These are phyloP conservation scores for Mycena metata DNA, from an alignment of 768 basidiomycete genomes.

Conservation along the genomic window DNA sequence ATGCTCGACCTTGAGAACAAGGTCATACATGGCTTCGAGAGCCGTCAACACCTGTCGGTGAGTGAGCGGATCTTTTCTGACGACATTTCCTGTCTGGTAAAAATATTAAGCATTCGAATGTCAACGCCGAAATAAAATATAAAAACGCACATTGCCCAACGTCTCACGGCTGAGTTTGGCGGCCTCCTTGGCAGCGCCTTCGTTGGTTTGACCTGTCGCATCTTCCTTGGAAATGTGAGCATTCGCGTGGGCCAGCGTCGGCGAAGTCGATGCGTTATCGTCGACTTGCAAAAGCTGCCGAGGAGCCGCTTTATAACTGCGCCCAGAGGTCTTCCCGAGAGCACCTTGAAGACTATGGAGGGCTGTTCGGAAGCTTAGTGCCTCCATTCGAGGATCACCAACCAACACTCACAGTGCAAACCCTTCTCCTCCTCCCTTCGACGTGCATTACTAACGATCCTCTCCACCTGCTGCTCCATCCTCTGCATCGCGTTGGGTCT, in stretches of 20 bases:
- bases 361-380: conserved; percentile 54
- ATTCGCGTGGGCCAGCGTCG: conserved; percentile 60
- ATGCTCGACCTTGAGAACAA: conserved; percentile 88
- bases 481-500: conserved; percentile 90
- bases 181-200: conserved; percentile 78
- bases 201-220: conserved; percentile 52
- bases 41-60: conserved; percentile 83
- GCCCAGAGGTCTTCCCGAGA: conserved; percentile 92
- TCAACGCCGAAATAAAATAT: conserved; percentile 30
- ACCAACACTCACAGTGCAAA: conserved; percentile 59
- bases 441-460: conserved; percentile 93
- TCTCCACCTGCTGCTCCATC: conserved; percentile 96
- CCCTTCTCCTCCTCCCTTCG: conserved; percentile 90
- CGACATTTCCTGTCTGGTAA: conserved; percentile 69
- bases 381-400: neutral
- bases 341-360: conserved; percentile 90
- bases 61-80: conserved; percentile 80
- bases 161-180: conserved; percentile 82
- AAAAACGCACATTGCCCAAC: conserved; percentile 66
- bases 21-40: conserved; percentile 89
- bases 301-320: conserved; percentile 97
- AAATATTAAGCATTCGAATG: conserved; percentile 14
- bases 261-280: conserved; percentile 59
- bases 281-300: conserved; percentile 95
- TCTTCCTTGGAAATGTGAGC: conserved; percentile 71